Evolutionary conservation across 768 basidiomycete genomes (phyloP).

Genomic region (Lentinula raphanica): DNA sequence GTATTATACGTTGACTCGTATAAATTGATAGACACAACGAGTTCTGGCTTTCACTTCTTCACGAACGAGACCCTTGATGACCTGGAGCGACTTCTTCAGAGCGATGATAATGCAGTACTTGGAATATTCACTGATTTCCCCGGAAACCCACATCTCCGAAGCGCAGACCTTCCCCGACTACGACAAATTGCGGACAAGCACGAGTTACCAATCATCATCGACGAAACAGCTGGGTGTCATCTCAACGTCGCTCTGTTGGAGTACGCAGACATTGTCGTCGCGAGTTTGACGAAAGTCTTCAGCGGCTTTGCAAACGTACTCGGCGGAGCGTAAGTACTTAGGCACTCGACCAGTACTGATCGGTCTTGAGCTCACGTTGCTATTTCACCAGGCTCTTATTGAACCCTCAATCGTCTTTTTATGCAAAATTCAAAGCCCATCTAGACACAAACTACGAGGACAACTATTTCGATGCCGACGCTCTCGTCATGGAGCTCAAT

Average conservation of each 20-base stretch:
- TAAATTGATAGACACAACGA: constrained; percentile 93
- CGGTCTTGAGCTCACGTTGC: background rate
- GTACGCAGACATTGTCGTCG: constrained; percentile 84
- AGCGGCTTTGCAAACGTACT: constrained; percentile 93
- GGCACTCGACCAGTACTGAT: constrained; percentile 7
- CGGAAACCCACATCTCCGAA: constrained; percentile 86
- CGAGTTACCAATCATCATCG: constrained; percentile 66
- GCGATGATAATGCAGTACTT: constrained; percentile 52
- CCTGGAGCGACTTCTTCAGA: constrained; percentile 56
- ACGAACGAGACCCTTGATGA: constrained; percentile 77
- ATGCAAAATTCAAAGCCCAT: constrained; percentile 56
- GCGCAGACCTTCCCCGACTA: constrained; percentile 70
- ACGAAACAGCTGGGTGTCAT: constrained; percentile 94
- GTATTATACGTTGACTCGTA: constrained; percentile 95
- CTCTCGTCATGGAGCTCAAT: constrained; percentile 96
- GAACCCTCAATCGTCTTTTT: constrained; percentile 73
- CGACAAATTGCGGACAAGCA: constrained; percentile 81
- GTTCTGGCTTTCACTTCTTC: constrained; percentile 85
- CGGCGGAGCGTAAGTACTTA: constrained; percentile 78
- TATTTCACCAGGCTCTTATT: constrained; percentile 62
- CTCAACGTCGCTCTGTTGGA: constrained; percentile 87
- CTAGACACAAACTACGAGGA: constrained; percentile 70
- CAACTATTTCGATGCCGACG: constrained; percentile 83
- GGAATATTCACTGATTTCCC: constrained; percentile 93
- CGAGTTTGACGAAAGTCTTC: constrained; percentile 94